A percentile compares a stretch with the other conserved stretches of the same genome.
Conservation (phyloP, 257 asterid genomes). For the Leptodermis oblonga region DNA sequence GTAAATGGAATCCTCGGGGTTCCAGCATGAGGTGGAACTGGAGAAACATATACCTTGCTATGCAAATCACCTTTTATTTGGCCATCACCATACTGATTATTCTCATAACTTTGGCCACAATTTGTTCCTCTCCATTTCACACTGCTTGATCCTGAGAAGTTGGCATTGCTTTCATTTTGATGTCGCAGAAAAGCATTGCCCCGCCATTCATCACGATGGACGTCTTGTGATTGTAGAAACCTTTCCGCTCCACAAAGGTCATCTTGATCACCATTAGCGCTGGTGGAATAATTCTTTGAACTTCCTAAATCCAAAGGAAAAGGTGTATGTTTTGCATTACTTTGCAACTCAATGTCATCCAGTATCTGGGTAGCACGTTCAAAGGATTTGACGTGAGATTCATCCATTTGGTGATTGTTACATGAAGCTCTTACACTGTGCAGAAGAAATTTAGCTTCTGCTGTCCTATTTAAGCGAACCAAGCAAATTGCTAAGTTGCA, state of each 20-base stretch:
- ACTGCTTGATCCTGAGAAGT: not conserved
- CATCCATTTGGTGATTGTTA: constrained; percentile 41
- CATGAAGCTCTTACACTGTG: constrained; percentile 46
- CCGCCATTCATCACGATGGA: constrained; percentile 12
- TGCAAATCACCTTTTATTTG: not conserved
- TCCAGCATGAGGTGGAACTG: constrained; percentile 18
- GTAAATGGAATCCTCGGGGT: constrained; percentile 42
- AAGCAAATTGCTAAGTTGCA: constrained; percentile 88
- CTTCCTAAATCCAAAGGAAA: constrained; percentile 6
- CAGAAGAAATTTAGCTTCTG: constrained; percentile 83
- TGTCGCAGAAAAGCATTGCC: constrained; percentile 21
- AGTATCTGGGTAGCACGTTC: constrained; percentile 40
- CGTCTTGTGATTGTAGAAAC: constrained; percentile 7
- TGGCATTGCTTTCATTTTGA: not conserved
- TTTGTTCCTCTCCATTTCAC: constrained; percentile 28
- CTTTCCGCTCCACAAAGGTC: constrained; percentile 1
- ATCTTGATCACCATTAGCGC: not conserved
- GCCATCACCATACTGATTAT: constrained; percentile 10
- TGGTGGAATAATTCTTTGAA: constrained; percentile 1
- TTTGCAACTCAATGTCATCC: constrained; percentile 20
- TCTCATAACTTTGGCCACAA: constrained; percentile 27
- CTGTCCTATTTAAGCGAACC: constrained; percentile 65
- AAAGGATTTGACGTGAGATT: constrained; percentile 58
- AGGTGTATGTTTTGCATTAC: constrained; percentile 1
- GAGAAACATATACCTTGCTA: constrained; percentile 16